Evolutionary conservation across 108 stramenopile species (phyloP), one percentile per base, ranked within the genome.

Genomic region (Chaetoceros tenuissimus): DNA sequence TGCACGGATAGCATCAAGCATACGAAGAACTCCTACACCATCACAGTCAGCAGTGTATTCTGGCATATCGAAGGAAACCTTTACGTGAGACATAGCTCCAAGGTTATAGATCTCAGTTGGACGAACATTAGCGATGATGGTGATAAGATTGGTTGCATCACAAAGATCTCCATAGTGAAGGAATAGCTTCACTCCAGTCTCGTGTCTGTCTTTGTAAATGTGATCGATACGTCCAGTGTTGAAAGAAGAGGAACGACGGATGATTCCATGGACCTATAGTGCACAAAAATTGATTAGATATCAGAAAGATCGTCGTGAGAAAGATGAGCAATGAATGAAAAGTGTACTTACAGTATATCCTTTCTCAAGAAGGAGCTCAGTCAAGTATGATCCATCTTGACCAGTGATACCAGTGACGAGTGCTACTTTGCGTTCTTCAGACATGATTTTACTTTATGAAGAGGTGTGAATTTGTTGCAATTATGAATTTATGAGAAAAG

Each of bases 81-180:
- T 97, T 57, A 99, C 98, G 74, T 99, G 98, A 77, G 89, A 92
- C 97, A 97, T 97, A 50, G 98, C 98, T 21, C 96, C 98, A 53
- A 99, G 78, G 73, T 99, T 99, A 92, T 98, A 99, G 51, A 99
- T 90, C 72, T 99, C 98, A 53, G 77, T 68, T 21, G 98, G 98
- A 56, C 77, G 77, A 48, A 92, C 73, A 24, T 80, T 73, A 31
- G 86, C 67, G 61, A 93, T 84, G 53, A 98, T 94, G 51, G 84
- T 74, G 51, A 95, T 95, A 26, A 99, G 84, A 64, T 97, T 97
- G 56, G 93, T 96, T 59, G 94, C 92, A 78, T 99, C 98, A 28
- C 97, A 95, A 24, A 99, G 74, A 77, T 99, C 98, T 46, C 98
- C 98, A 57, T 99, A 99, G 67, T 99, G 98, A n/a, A 99, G 79